phyloP scores from a whole-genome alignment of 495 filamentous ascomycete genomes.

The Penicillium lividum region DNA sequence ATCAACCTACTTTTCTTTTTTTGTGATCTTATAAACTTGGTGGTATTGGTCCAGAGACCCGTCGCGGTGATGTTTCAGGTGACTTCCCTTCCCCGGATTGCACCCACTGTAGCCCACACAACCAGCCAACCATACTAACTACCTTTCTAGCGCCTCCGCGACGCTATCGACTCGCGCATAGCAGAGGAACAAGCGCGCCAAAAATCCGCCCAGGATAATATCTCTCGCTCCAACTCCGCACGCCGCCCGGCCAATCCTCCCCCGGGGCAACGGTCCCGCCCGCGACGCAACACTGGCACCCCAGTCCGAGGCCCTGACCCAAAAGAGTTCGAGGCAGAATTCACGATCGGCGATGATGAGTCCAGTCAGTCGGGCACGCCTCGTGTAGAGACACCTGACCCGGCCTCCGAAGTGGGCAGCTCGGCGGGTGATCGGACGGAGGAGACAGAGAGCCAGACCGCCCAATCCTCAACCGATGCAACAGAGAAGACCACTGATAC shows the following conservation, averaged over 20 bases:
- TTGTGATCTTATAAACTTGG: conserved; percentile 26
- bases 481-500: conserved; percentile 28
- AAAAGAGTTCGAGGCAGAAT: conserved; percentile 78
- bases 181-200: conserved; percentile 87
- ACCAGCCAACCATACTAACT: conserved; percentile 6
- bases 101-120: neutral
- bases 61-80: conserved; percentile 53
- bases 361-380: conserved; percentile 59
- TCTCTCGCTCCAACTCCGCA: conserved; percentile 51
- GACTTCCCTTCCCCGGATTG: conserved; percentile 10
- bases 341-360: conserved; percentile 78
- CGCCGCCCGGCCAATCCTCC: conserved; percentile 53
- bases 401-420: conserved; percentile 22
- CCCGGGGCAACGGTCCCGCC: conserved; percentile 53
- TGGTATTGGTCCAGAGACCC: conserved; percentile 37
- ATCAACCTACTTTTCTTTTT: conserved; percentile 23
- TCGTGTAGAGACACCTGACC: conserved; percentile 35
- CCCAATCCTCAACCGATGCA: conserved; percentile 18
- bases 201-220: conserved; percentile 52
- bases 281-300: conserved; percentile 53
- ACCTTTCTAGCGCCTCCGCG: conserved; percentile 70
- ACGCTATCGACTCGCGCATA: conserved; percentile 80
- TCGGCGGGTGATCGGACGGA: conserved; percentile 31
- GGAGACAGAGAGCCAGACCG: conserved; percentile 27
- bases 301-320: conserved; percentile 69